A percentile compares a stretch with the other conserved stretches of the same genome.
phyloP scores from a whole-genome alignment of 495 filamentous ascomycete species.

The Aspergillus campestris region DNA sequence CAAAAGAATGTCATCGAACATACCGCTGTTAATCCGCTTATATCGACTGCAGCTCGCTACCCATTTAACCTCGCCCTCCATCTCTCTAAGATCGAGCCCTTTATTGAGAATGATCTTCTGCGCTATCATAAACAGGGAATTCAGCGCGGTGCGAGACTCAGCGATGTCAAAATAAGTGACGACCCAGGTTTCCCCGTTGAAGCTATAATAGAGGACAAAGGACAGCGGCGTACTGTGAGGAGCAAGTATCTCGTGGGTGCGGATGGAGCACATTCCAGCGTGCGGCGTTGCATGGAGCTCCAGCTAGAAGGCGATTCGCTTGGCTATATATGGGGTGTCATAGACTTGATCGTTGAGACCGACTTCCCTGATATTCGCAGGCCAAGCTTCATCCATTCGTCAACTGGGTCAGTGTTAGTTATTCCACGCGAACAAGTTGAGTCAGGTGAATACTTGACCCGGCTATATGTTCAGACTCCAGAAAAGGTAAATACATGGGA shows the following conservation, averaged over 20 bases:
- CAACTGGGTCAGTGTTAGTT: conserved; percentile 58
- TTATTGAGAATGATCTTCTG: conserved; percentile 48
- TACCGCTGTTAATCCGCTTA: conserved; percentile 40
- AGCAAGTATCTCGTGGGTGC: conserved; percentile 62
- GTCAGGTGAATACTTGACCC: conserved; percentile 50
- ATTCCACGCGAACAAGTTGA: conserved; percentile 56
- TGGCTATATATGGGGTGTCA: conserved; percentile 58
- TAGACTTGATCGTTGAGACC: conserved; percentile 58
- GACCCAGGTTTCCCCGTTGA: conserved; percentile 42
- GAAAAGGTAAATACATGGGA: conserved; percentile 20
- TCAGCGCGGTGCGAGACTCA: conserved; percentile 43
- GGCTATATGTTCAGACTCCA: conserved; percentile 54
- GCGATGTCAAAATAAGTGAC: conserved; percentile 48
- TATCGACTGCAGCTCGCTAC: conserved; percentile 37
- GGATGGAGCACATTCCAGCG: conserved; percentile 58
- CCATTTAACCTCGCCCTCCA: conserved; percentile 52
- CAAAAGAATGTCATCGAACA: conserved; percentile 43
- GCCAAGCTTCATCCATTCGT: conserved; percentile 59
- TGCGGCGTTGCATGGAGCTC: conserved; percentile 49
- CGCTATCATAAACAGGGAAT: conserved; percentile 43
- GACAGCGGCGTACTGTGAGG: conserved; percentile 35
- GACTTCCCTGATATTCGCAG: conserved; percentile 65
- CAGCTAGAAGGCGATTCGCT: conserved; percentile 53
- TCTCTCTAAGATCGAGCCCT: conserved; percentile 54
- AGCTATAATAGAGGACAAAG: conserved; percentile 32